Conservation (phyloP, 768 basidiomycete species). For the Gloeostereum incarnatum region DNA sequence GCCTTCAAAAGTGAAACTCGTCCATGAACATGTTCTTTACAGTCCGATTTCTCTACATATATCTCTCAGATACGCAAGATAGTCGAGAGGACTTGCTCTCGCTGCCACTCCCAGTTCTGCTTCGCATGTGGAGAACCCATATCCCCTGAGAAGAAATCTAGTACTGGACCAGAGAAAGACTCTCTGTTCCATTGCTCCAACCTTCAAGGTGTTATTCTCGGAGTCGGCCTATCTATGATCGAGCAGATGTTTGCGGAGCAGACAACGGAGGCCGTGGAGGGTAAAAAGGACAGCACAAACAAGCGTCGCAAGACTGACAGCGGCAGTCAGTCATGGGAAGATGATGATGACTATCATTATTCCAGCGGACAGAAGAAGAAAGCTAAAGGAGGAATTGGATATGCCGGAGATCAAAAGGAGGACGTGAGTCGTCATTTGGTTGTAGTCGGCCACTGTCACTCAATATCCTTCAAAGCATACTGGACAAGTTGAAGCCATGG, state of each 20-base stretch:
- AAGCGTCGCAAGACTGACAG: slow-evolving; percentile 38
- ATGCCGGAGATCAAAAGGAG: slow-evolving; percentile 76
- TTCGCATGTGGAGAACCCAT: slow-evolving; percentile 69
- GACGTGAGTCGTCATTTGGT: slow-evolving; percentile 50
- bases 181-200: slow-evolving; percentile 84
- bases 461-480: slow-evolving; percentile 41
- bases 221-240: slow-evolving; percentile 84
- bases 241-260: slow-evolving; percentile 64
- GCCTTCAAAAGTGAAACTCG: slow-evolving; percentile 3
- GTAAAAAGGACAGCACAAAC: slow-evolving; percentile 25
- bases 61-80: slow-evolving; percentile 49
- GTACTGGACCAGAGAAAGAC: slow-evolving; percentile 35
- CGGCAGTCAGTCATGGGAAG: slow-evolving; percentile 13
- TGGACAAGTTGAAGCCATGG: slow-evolving; percentile 72
- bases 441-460: neutral
- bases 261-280: slow-evolving; percentile 19
- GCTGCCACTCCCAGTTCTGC: slow-evolving; percentile 56
- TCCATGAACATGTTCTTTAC: slow-evolving; percentile 10
- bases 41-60: slow-evolving; percentile 72
- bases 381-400: slow-evolving; percentile 74
- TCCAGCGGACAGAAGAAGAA: slow-evolving; percentile 46
- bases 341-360: slow-evolving; percentile 48
- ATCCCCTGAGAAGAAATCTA: slow-evolving; percentile 31
- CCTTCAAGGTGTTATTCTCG: slow-evolving; percentile 82
- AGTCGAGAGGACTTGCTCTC: slow-evolving; percentile 52